Conservation (phyloP, 1,284 basidiomycete genomes). For the Ganoderma leucocontextum region DNA sequence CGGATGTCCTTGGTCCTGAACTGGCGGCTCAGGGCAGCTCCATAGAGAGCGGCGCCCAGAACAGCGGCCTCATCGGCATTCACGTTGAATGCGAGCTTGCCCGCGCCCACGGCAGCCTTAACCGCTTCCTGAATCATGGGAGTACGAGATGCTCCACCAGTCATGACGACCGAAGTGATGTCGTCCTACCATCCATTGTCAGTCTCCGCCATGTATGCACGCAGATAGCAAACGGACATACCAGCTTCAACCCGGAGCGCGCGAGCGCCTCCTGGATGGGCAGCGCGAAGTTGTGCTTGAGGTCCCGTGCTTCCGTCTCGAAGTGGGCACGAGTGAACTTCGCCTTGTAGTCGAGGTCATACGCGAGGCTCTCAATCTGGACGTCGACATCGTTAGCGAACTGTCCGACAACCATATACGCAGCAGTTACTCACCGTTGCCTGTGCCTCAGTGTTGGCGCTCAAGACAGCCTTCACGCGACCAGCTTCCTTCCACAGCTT, state of each 20-base stretch:
- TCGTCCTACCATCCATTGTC: slow-evolving; percentile 56
- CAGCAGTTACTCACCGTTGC: slow-evolving; percentile 62
- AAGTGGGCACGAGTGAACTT: slow-evolving; percentile 82
- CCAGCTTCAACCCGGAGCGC: slow-evolving; percentile 74
- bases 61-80: slow-evolving; percentile 98
- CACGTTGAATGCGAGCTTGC: slow-evolving; percentile 91
- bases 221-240: slow-evolving; percentile 35
- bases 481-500: slow-evolving; percentile 95
- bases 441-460: slow-evolving; percentile 87
- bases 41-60: slow-evolving; percentile 93
- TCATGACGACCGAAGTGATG: slow-evolving; percentile 90
- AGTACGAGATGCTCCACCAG: slow-evolving; percentile 89
- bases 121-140: slow-evolving; percentile 92
- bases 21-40: slow-evolving; percentile 87
- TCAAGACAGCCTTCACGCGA: slow-evolving; percentile 92
- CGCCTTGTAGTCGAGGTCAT: slow-evolving; percentile 91
- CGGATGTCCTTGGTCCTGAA: slow-evolving; percentile 98
- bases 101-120: slow-evolving; percentile 78
- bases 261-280: slow-evolving; percentile 84
- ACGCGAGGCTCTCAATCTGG: slow-evolving; percentile 87
- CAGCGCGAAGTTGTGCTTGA: slow-evolving; percentile 68
- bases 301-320: slow-evolving; percentile 74
- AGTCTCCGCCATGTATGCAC: neutral
- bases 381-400: slow-evolving; percentile 15
- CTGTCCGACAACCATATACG: slow-evolving; percentile 10